phyloP scores from a whole-genome alignment of 176 grass and related monocot species.

The Chloris gayana region DNA sequence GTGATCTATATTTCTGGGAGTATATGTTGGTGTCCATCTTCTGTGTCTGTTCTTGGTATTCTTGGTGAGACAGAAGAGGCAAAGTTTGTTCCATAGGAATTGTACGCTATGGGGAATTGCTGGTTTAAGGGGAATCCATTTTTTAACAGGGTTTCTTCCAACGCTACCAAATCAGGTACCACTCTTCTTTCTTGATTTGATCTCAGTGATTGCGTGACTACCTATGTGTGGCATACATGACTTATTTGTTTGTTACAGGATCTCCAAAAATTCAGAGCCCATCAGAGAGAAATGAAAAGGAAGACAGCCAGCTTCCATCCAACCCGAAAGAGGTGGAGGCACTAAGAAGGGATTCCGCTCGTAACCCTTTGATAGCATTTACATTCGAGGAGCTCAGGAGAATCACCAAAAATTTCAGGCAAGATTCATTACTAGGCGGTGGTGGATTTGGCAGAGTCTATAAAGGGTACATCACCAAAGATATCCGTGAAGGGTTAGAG shows the following conservation, averaged over 20 bases:
- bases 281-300: conserved; percentile 50
- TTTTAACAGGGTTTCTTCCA: conserved; percentile 82
- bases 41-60: conserved; percentile 26
- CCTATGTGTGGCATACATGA: conserved; percentile 3
- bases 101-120: conserved; percentile 66
- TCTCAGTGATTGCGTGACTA: background rate
- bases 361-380: conserved; percentile 77
- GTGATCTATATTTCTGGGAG: conserved; percentile 7
- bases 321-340: conserved; percentile 74
- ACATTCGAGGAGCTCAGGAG: conserved; percentile 76
- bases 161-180: conserved; percentile 72
- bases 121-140: conserved; percentile 55
- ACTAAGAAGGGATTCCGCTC: conserved; percentile 39
- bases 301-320: conserved; percentile 54
- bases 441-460: conserved; percentile 83
- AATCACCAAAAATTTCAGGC: conserved; percentile 73
- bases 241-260: conserved; percentile 42
- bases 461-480: conserved; percentile 62
- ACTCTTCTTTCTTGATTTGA: conserved; percentile 35
- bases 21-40: background rate
- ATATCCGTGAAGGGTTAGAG: conserved; percentile 44
- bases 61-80: conserved; percentile 28
- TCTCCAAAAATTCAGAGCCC: conserved; percentile 65
- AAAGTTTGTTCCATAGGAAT: conserved; percentile 17
- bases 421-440: conserved; percentile 70